Evolutionary conservation across 2,329 filamentous ascomycete species (phyloP), one percentile per base, ranked within the genome.

Genomic region (Metarhizium robertsii): DNA sequence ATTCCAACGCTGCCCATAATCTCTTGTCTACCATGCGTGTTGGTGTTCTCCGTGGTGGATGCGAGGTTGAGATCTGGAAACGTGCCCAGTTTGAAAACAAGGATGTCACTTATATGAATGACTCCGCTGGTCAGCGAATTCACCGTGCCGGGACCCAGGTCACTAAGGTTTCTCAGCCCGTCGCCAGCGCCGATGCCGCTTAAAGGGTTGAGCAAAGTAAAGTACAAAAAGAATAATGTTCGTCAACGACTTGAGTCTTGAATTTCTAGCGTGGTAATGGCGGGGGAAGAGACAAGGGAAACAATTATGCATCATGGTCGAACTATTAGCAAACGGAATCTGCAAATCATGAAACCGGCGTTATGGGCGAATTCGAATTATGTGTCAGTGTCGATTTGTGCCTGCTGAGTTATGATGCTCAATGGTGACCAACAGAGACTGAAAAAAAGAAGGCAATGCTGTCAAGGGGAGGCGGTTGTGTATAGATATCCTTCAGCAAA

Each of bases 21-120:
- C 73, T 94, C 58, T 80, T 95, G 60, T 91, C 87, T 7, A 94
- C 88, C 62, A 94, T 94, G 88, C 82, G 90, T 63, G 85, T 94
- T 14, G 90, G 88, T 71, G 89, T 95, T 51, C 86, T 95, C 60
- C 87, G 88, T 53, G 90, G 90, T 61, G 90, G 90, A 47, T 90
- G 88, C 69, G 90, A 94, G 71, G 90, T 95, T 32, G 90, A 95
- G 79, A 91, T 94, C 73, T 95, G 90, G 90, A 94, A 94, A 82
- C 86, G 88, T 46, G 84, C 87, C 55, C 87, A 92, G 71, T 82
- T 85, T 64, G 88, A 92, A 74, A 90, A 88, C 78, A 92, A 92
- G 78, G 88, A 92, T 64, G 80, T 88, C 56, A 83, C 85, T 57
- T 85, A 87, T 62, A 82, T 90, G 70, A 91, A 89, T 69, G 92